Conservation (phyloP, 2,329 filamentous ascomycete genomes). For the Cladophialophora exuberans region DNA sequence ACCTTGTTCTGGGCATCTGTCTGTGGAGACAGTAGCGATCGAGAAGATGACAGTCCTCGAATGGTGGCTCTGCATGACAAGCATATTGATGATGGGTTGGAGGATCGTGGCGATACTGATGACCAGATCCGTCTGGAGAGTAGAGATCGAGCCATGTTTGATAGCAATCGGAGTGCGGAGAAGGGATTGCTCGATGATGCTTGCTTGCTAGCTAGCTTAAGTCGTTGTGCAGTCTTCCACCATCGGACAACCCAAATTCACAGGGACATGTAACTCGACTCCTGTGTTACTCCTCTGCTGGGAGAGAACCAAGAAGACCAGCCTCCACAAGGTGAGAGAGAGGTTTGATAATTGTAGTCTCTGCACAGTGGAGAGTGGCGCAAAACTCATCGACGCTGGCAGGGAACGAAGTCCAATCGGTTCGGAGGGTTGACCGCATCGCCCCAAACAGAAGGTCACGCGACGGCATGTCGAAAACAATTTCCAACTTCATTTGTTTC, state of each 20-base stretch:
- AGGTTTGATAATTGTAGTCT: conserved; percentile 3
- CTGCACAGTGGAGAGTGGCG: conserved; percentile 9
- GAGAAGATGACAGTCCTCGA: conserved; percentile 20
- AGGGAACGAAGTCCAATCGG: conserved; percentile 29
- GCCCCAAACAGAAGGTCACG: conserved; percentile 12
- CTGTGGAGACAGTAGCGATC: conserved; percentile 11
- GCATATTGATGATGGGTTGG: conserved; percentile 25
- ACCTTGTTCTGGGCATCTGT: conserved; percentile 28
- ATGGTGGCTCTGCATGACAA: conserved; percentile 20
- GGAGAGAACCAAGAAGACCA: too few species aligned
- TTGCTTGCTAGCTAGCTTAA: too few species aligned
- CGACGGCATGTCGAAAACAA: conserved; percentile 10
- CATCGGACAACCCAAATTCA: too few species aligned
- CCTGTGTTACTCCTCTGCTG: too few species aligned
- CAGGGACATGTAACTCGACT: too few species aligned
- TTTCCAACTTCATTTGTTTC: conserved; percentile 4
- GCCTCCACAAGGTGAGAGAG: not conserved
- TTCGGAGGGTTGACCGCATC: conserved; percentile 25
- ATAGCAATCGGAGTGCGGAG: not conserved
- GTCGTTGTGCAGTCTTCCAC: too few species aligned
- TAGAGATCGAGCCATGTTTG: conserved; percentile 21
- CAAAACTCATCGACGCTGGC: too few species aligned
- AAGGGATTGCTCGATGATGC: not conserved
- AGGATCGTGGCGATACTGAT: conserved; percentile 7
- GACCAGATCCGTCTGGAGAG: conserved; percentile 21